Evolutionary conservation across 257 asterid species (phyloP).

Genomic region (Solanum pimpinellifolium): DNA sequence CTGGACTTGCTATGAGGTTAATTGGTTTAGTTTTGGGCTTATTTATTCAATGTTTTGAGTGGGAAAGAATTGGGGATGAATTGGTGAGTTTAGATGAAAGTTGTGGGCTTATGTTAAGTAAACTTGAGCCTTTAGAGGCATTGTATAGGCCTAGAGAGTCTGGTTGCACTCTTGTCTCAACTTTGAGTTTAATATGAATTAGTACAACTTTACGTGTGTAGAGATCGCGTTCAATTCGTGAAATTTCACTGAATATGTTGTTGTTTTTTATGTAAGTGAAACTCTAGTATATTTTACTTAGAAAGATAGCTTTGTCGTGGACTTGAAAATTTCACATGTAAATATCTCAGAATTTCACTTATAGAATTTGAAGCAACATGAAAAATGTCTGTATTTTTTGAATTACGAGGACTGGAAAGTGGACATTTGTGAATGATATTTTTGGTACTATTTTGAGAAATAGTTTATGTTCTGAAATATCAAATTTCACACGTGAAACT

Average conservation of each 20-base stretch:
- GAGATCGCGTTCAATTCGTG: not conserved
- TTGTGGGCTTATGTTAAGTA: constrained; percentile 20
- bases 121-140: constrained; percentile 23
- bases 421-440: not conserved
- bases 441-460: not conserved
- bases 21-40: constrained; percentile 28
- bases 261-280: not conserved
- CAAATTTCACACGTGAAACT: not conserved
- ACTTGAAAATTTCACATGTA: not conserved
- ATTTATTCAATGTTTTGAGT: constrained; percentile 38
- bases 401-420: too few species aligned
- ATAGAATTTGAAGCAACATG: not conserved
- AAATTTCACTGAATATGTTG: not conserved
- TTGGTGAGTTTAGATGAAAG: constrained; percentile 13
- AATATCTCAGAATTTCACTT: not conserved
- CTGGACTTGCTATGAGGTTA: constrained; percentile 22
- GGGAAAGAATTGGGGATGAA: constrained; percentile 23
- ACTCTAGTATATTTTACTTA: too few species aligned
- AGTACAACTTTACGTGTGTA: not conserved
- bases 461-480: not conserved
- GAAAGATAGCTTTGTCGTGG: fast-evolving
- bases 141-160: constrained; percentile 19
- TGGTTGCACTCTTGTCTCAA: constrained; percentile 2
- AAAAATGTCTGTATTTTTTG: too few species aligned
- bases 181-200: not conserved